Conservation (phyloP, 2,329 filamentous ascomycete species). For the Cercospora sp. region DNA sequence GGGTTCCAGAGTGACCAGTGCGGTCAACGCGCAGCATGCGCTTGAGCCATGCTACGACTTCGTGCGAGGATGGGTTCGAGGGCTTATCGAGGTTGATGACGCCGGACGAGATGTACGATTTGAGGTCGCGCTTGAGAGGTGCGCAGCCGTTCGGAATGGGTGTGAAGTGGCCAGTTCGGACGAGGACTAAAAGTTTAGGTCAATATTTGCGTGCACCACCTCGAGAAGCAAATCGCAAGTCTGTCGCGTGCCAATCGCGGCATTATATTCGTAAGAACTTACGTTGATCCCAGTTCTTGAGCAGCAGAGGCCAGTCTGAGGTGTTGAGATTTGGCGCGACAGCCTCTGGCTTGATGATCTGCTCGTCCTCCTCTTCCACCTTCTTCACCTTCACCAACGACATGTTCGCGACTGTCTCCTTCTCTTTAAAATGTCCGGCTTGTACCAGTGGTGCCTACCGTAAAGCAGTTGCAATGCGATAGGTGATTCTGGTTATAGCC, state of each 20-base stretch:
- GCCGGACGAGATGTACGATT: slow-evolving; percentile 94
- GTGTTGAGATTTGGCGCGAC: slow-evolving; percentile 76
- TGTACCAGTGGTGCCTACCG: slow-evolving; percentile 20
- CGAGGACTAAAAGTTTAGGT: slow-evolving; percentile 62
- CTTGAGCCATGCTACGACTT: slow-evolving; percentile 99
- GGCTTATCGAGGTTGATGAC: slow-evolving; percentile 99
- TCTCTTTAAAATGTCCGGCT: slow-evolving; percentile 21
- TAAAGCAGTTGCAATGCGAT: slow-evolving; percentile 21
- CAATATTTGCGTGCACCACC: slow-evolving; percentile 30
- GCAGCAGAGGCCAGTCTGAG: slow-evolving; percentile 85
- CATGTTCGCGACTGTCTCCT: slow-evolving; percentile 45
- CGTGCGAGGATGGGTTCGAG: slow-evolving; percentile 95
- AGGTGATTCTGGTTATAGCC: slow-evolving; percentile 22
- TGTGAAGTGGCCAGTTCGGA: slow-evolving; percentile 94
- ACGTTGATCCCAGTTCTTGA: slow-evolving; percentile 89
- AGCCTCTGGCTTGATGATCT: slow-evolving; percentile 86
- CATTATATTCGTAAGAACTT: slow-evolving; percentile 30
- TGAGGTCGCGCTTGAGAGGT: slow-evolving; percentile 89
- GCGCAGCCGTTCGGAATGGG: slow-evolving; percentile 92
- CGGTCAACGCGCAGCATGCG: slow-evolving; percentile 93
- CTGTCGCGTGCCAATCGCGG: background rate
- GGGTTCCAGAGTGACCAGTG: slow-evolving; percentile 96
- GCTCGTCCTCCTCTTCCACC: slow-evolving; percentile 46
- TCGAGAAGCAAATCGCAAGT: background rate
- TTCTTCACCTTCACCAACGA: slow-evolving; percentile 24